Conservation (phyloP, 2,329 filamentous ascomycete species). For the Claviceps sp. region DNA sequence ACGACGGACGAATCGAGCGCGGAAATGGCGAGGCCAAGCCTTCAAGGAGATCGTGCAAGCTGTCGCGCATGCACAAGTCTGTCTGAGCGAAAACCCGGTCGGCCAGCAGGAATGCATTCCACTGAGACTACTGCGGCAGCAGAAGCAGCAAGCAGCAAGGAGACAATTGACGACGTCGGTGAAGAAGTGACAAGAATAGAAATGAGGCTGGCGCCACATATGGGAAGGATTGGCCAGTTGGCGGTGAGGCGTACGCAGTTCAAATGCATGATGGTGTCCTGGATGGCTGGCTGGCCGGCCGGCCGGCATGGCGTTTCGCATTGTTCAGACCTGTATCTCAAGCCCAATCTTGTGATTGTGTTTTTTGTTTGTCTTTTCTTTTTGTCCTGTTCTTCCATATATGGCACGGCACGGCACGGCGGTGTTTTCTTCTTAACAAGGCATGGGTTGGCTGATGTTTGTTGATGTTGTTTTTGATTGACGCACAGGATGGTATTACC, state of each 20-base stretch:
- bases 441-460: conserved; percentile 1
- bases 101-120: not conserved
- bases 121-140: not conserved
- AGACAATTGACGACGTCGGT: not conserved
- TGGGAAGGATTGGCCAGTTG: not conserved
- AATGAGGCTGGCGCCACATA: not conserved
- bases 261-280: conserved; percentile 1
- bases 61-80: too few relatives aligned
- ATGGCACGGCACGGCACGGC: conserved; percentile 3
- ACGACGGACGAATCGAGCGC: not conserved
- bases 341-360: not conserved
- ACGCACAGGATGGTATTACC: conserved; percentile 1
- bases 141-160: not conserved
- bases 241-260: conserved; percentile 1
- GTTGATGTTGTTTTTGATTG: not conserved
- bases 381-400: not conserved
- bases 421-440: conserved; percentile 1
- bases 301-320: conserved; percentile 5
- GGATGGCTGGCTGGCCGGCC: conserved; percentile 1
- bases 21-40: too few relatives aligned
- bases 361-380: not conserved
- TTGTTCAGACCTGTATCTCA: conserved; percentile 1
- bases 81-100: too few relatives aligned
- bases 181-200: not conserved
- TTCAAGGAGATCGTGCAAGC: too few relatives aligned